Conservation (phyloP, 768 basidiomycete species). For the Filobasidium wieringae region DNA sequence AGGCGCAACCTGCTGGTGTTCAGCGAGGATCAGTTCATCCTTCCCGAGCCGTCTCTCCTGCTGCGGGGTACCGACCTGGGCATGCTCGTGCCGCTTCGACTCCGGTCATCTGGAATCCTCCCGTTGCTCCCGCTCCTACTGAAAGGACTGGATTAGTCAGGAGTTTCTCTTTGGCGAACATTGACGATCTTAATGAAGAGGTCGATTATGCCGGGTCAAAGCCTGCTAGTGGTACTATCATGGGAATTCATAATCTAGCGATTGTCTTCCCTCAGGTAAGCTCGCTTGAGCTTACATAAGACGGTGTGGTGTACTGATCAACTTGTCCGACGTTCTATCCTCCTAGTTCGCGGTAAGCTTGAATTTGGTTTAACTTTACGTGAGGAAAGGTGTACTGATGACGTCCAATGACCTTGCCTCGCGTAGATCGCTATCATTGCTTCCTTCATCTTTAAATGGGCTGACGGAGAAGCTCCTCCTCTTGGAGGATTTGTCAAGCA, state of each 20-base stretch:
- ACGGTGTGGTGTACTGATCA: neutral
- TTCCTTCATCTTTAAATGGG: slow-evolving; percentile 70
- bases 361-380: neutral
- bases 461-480: slow-evolving; percentile 47
- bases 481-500: slow-evolving; percentile 43
- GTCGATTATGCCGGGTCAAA: slow-evolving; percentile 36
- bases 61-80: slow-evolving; percentile 20
- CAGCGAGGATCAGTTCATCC: too few species aligned
- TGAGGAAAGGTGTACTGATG: neutral
- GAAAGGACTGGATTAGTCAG: slow-evolving; percentile 35
- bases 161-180: slow-evolving; percentile 39
- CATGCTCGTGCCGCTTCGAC: slow-evolving; percentile 36
- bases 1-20: slow-evolving; percentile 12
- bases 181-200: slow-evolving; percentile 30
- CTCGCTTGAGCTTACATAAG: neutral
- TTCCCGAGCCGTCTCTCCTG: slow-evolving; percentile 7
- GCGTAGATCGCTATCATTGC: slow-evolving; percentile 69
- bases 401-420: neutral
- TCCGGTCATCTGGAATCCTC: slow-evolving; percentile 24
- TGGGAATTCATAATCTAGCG: slow-evolving; percentile 89
- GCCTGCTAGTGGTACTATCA: slow-evolving; percentile 60
- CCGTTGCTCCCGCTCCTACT: slow-evolving; percentile 15
- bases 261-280: slow-evolving; percentile 73
- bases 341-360: slow-evolving; percentile 56
- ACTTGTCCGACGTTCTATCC: too few species aligned